Conservation (phyloP, 495 filamentous ascomycete genomes). For the Xylaria sp. region DNA sequence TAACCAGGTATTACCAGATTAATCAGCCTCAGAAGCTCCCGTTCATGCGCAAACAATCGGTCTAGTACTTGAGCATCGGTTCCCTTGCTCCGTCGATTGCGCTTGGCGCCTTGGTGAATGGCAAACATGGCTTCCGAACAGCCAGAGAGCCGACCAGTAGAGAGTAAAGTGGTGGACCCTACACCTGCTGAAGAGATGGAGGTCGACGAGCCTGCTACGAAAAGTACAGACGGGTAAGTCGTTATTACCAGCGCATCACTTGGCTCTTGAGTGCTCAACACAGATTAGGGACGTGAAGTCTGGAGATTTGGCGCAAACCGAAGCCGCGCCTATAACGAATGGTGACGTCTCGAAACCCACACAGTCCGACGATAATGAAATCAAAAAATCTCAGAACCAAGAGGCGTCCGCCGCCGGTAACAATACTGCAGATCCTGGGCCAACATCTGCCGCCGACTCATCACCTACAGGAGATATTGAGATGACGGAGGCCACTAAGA, state of each 20-base stretch:
- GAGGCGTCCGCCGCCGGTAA: conserved; percentile 31
- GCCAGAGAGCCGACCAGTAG: conserved; percentile 31
- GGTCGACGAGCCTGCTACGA: conserved; percentile 26
- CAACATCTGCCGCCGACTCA: conserved; percentile 26
- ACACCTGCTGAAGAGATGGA: conserved; percentile 27
- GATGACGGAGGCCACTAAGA: conserved; percentile 42
- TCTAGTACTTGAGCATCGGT: background rate
- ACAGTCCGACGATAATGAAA: conserved; percentile 24
- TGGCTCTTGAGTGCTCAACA: conserved; percentile 18
- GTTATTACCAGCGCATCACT: conserved; percentile 29
- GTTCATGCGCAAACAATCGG: conserved; percentile 17
- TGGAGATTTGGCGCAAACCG: conserved; percentile 36
- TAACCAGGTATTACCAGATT: background rate
- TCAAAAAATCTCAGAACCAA: conserved; percentile 30
- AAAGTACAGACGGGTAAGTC: conserved; percentile 36
- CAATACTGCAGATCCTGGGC: conserved; percentile 25
- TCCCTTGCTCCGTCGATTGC: conserved; percentile 6
- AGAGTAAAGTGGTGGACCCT: conserved; percentile 29
- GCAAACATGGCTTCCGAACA: conserved; percentile 43
- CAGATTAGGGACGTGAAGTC: conserved; percentile 35
- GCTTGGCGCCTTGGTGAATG: conserved; percentile 28
- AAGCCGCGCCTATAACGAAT: conserved; percentile 35
- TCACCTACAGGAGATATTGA: conserved; percentile 31
- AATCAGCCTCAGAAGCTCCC: background rate
- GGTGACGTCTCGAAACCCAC: conserved; percentile 30